These are phyloP conservation scores for Fraxinus baroniana DNA, from an alignment of 305 asterid genomes.

Conservation along the genomic window DNA sequence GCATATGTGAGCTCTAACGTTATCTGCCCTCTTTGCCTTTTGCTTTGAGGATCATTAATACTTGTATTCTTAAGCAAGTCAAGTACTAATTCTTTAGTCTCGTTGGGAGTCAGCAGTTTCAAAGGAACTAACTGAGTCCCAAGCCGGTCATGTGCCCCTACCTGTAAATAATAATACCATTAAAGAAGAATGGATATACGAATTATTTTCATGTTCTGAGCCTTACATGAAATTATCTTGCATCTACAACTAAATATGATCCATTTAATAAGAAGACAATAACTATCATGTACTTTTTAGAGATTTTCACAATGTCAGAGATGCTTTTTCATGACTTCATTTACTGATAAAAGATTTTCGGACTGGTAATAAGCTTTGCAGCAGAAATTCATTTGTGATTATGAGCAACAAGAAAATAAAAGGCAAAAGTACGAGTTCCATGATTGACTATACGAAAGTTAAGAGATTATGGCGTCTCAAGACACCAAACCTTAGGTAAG, in stretches of 20 bases:
- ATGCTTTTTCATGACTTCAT: neutral
- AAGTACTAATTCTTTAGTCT: conserved; percentile 53
- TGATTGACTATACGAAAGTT: neutral
- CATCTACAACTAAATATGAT: neutral
- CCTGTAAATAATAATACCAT: conserved; percentile 38
- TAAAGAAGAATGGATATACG: neutral
- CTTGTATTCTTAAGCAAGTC: conserved; percentile 66
- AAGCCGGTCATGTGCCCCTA: conserved; percentile 72
- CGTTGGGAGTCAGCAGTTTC: conserved; percentile 58
- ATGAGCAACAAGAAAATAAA: neutral
- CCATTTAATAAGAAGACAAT: neutral
- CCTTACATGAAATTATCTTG: neutral
- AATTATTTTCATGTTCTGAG: neutral
- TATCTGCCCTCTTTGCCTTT: conserved; percentile 68
- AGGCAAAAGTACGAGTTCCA: neutral
- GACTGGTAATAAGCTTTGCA: neutral
- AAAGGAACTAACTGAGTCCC: conserved; percentile 68
- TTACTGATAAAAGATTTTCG: neutral
- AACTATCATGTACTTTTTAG: neutral
- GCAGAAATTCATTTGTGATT: neutral
- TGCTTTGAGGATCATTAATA: conserved; percentile 32
- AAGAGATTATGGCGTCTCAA: neutral
- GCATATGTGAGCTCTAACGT: conserved; percentile 66
- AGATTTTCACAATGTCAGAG: neutral
- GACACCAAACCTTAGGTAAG: neutral